Evolutionary conservation across 805 yeast genomes (phyloP).

Genomic region (Ogataea paraovalis): DNA sequence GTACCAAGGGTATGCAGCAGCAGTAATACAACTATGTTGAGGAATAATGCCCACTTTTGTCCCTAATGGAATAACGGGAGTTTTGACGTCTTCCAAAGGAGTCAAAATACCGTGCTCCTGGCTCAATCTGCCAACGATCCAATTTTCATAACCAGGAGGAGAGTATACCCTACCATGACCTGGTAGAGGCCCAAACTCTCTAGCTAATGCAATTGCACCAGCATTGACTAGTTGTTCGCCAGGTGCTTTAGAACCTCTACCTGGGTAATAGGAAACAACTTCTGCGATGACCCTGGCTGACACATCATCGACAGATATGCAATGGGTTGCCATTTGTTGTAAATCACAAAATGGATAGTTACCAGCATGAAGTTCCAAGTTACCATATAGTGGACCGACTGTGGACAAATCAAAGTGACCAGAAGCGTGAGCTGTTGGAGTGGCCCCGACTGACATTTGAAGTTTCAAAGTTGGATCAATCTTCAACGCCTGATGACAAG

Average conservation of each 20-base stretch:
- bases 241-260: slow-evolving; percentile 42
- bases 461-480: slow-evolving; percentile 38
- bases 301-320: slow-evolving; percentile 42
- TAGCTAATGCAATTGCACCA: slow-evolving; percentile 66
- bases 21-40: slow-evolving; percentile 73
- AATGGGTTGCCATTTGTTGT: slow-evolving; percentile 72
- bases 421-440: slow-evolving; percentile 72
- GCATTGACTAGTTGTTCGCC: slow-evolving; percentile 68
- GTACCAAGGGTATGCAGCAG: slow-evolving; percentile 56
- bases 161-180: slow-evolving; percentile 50
- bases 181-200: slow-evolving; percentile 57
- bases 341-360: slow-evolving; percentile 70
- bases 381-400: slow-evolving; percentile 30
- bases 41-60: slow-evolving; percentile 54
- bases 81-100: slow-evolving; percentile 34
- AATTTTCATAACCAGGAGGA: slow-evolving; percentile 43
- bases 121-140: slow-evolving; percentile 65
- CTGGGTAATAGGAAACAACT: slow-evolving; percentile 55
- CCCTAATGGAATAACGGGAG: slow-evolving; percentile 48
- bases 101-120: slow-evolving; percentile 77
- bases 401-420: slow-evolving; percentile 20
- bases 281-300: slow-evolving; percentile 55
- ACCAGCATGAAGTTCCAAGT: slow-evolving; percentile 76
- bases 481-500: slow-evolving; percentile 38
- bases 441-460: slow-evolving; percentile 71